Evolutionary conservation across 768 basidiomycete species (phyloP).

Genomic region (Pisolithus marmoratus): DNA sequence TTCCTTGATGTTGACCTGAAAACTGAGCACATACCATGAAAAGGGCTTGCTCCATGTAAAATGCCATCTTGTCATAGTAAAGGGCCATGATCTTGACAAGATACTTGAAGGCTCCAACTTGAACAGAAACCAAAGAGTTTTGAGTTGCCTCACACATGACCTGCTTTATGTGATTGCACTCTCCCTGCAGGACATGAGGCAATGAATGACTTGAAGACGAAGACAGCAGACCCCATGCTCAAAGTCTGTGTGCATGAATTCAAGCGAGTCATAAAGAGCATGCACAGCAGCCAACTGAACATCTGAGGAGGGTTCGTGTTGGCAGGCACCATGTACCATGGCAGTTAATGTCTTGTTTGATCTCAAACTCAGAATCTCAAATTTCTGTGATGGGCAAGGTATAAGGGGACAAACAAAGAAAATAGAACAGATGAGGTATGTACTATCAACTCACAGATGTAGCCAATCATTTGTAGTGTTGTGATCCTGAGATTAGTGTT

Average conservation of each 20-base stretch:
- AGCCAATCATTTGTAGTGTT: no score
- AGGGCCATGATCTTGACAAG: constrained; percentile 94
- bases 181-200: no score
- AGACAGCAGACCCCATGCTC: constrained; percentile 77
- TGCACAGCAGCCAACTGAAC: constrained; percentile 93
- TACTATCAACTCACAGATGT: no score
- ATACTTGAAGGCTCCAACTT: constrained; percentile 93
- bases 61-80: no score
- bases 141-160: no score
- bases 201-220: background rate
- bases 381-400: constrained; percentile 54
- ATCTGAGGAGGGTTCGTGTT: constrained; percentile 86
- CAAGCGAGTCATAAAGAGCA: constrained; percentile 92
- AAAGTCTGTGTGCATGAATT: constrained; percentile 97
- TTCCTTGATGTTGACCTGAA: constrained; percentile 4
- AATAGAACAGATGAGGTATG: no score
- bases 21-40: constrained; percentile 75
- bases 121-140: constrained; percentile 69
- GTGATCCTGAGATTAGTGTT: no score
- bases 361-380: constrained; percentile 80
- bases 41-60: constrained; percentile 99
- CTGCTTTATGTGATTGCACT: no score
- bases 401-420: background rate
- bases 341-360: constrained; percentile 98
- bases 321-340: constrained; percentile 95